Percentiles rank a stretch among this genome's conserved stretches.
Evolutionary conservation across 2,329 filamentous ascomycete genomes (phyloP).

Genomic region (Arthrinium phaeospermum): DNA sequence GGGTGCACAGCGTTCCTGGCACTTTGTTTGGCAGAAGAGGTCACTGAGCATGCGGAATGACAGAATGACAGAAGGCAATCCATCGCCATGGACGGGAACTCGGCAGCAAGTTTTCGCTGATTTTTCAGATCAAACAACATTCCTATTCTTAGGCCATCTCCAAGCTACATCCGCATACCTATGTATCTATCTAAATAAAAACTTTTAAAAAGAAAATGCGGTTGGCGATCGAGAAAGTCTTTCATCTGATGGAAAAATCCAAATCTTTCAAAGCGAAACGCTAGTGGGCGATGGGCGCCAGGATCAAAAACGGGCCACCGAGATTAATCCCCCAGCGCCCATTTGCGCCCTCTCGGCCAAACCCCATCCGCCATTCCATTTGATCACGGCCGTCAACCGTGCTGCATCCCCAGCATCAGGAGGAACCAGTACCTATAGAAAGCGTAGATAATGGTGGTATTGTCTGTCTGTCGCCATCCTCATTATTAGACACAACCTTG

Average conservation of each 20-base stretch:
- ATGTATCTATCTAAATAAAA: no score
- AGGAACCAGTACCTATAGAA: not conserved
- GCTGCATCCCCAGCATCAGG: no score
- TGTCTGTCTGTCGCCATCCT: no score
- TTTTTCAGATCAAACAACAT: not conserved
- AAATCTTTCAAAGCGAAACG: not conserved
- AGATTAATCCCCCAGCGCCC: not conserved
- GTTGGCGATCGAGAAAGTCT: not conserved
- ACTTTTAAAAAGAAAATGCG: no score
- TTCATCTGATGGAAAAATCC: not conserved
- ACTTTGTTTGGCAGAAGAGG: not conserved
- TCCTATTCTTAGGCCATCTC: no score
- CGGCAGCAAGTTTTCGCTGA: not conserved
- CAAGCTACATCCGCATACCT: not conserved
- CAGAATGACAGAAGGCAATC: not conserved
- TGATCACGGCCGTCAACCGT: not conserved
- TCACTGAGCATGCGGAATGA: not conserved
- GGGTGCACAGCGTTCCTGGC: not conserved
- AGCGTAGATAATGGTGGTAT: not conserved
- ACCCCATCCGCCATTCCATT: not conserved
- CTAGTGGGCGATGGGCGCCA: not conserved
- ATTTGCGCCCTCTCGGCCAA: not conserved
- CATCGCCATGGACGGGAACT: not conserved
- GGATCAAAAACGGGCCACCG: slow-evolving; percentile 4
- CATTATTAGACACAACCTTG: not conserved